These are phyloP conservation scores for Starmerella bombi DNA, from an alignment of 805 yeast species.

Conservation along the genomic window DNA sequence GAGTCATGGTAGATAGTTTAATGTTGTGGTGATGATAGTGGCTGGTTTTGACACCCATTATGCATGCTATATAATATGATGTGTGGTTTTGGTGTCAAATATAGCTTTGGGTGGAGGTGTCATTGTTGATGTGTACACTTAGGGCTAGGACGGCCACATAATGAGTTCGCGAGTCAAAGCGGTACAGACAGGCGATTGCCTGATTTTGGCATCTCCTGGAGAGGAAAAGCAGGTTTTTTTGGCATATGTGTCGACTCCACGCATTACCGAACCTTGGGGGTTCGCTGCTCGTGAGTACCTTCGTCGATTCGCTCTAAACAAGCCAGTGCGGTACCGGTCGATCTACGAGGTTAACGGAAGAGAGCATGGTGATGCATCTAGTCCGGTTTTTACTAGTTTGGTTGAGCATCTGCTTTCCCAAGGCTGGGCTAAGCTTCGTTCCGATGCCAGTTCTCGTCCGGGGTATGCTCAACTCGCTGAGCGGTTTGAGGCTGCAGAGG, in stretches of 20 bases:
- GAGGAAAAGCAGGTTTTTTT: conserved; percentile 51
- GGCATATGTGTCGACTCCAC: conserved; percentile 50
- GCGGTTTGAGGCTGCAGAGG: conserved; percentile 26
- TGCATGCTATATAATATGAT: neutral
- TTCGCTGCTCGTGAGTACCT: conserved; percentile 50
- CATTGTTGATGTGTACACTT: neutral
- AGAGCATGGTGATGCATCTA: conserved; percentile 58
- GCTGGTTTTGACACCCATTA: neutral
- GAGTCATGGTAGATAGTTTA: too few species aligned
- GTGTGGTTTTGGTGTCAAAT: neutral
- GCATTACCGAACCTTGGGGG: conserved; percentile 36
- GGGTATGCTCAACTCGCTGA: conserved; percentile 33
- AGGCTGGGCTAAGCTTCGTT: conserved; percentile 53
- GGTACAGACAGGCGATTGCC: conserved; percentile 58
- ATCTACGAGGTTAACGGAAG: conserved; percentile 38
- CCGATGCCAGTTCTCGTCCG: conserved; percentile 32
- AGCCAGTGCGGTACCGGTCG: conserved; percentile 45
- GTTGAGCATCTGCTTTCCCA: conserved; percentile 41
- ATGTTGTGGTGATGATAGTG: too few species aligned
- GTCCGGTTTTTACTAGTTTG: conserved; percentile 51
- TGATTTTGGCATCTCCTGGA: conserved; percentile 43
- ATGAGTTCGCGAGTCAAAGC: conserved; percentile 49
- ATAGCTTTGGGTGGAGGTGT: neutral
- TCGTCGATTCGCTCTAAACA: conserved; percentile 51
- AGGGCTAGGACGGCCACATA: neutral